Percentiles rank a stretch among this genome's conserved stretches.
Evolutionary conservation across 768 basidiomycete species (phyloP).

Genomic region (Termitomyces bulborhizus): DNA sequence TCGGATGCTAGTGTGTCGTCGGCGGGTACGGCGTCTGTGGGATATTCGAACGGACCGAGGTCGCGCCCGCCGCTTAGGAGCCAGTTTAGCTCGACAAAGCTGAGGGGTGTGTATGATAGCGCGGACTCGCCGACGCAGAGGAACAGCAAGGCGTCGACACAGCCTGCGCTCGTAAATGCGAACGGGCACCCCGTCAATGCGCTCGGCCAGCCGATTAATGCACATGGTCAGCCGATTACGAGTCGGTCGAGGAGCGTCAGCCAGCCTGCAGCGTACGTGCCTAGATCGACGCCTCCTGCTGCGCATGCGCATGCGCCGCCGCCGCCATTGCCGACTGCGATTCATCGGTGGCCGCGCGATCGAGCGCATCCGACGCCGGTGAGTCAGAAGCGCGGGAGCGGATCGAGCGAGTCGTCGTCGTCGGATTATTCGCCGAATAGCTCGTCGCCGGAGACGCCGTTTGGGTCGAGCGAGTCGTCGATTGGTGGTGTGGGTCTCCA

Average conservation of each 20-base stretch:
- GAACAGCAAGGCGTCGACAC: slow-evolving; percentile 16
- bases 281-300: slow-evolving; percentile 34
- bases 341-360: slow-evolving; percentile 39
- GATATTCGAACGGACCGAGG: slow-evolving; percentile 20
- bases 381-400: slow-evolving; percentile 71
- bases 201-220: slow-evolving; percentile 21
- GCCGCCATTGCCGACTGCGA: slow-evolving; percentile 27
- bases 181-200: slow-evolving; percentile 24
- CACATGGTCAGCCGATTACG: slow-evolving; percentile 24
- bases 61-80: slow-evolving; percentile 49
- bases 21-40: slow-evolving; percentile 17
- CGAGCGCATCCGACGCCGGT: slow-evolving; percentile 33
- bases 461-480: slow-evolving; percentile 85
- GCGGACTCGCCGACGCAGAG: slow-evolving; percentile 18
- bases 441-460: slow-evolving; percentile 84
- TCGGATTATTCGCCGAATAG: slow-evolving; percentile 84
- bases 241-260: slow-evolving; percentile 73
- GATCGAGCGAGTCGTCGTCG: slow-evolving; percentile 77
- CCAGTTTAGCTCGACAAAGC: slow-evolving; percentile 64
- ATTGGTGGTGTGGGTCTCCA: slow-evolving; percentile 52
- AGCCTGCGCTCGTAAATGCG: slow-evolving; percentile 21
- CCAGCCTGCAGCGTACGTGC: slow-evolving; percentile 67
- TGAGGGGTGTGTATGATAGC: slow-evolving; percentile 49
- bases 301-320: slow-evolving; percentile 35
- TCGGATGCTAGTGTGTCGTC: slow-evolving; percentile 29